A percentile compares a stretch with the other conserved stretches of the same genome.
These are phyloP conservation scores for Xylaria longipes DNA, from an alignment of 495 filamentous ascomycete species.

Conservation along the genomic window DNA sequence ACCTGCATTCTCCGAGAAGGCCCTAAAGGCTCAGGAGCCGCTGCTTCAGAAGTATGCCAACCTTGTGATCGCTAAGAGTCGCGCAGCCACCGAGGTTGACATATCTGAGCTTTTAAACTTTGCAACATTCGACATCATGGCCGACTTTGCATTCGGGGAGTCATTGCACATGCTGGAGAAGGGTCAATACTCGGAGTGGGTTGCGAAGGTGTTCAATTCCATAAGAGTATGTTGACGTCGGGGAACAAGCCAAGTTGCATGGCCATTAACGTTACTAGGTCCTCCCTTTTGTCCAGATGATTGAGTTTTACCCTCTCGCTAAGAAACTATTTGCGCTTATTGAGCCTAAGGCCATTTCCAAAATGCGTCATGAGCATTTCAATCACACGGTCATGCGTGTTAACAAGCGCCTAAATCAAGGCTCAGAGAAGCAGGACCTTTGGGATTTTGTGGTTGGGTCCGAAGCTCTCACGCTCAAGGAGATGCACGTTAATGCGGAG, in stretches of 20 bases:
- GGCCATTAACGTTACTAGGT: slow-evolving; percentile 9
- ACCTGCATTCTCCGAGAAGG: slow-evolving; percentile 55
- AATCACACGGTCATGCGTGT: slow-evolving; percentile 19
- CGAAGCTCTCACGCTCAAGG: slow-evolving; percentile 14
- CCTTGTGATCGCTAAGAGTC: slow-evolving; percentile 37
- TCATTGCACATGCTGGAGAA: slow-evolving; percentile 50
- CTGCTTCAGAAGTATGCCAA: slow-evolving; percentile 52
- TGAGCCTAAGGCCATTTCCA: slow-evolving; percentile 15
- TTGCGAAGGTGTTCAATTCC: slow-evolving; percentile 16
- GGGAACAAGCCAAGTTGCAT: too few relatives aligned
- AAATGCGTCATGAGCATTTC: slow-evolving; percentile 21
- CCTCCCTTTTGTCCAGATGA: slow-evolving; percentile 17
- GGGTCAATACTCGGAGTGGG: slow-evolving; percentile 14
- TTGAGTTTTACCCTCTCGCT: slow-evolving; percentile 15
- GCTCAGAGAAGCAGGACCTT: slow-evolving; percentile 11
- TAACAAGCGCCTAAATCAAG: slow-evolving; percentile 9
- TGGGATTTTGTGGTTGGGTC: slow-evolving; percentile 17
- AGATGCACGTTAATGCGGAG: slow-evolving; percentile 24
- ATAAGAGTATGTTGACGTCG: slow-evolving; percentile 3
- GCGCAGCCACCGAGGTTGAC: slow-evolving; percentile 39
- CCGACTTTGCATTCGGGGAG: slow-evolving; percentile 56
- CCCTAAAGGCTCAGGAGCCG: slow-evolving; percentile 52
- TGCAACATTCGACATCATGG: slow-evolving; percentile 57
- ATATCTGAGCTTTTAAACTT: slow-evolving; percentile 40
- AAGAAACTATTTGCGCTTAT: slow-evolving; percentile 15